Evolutionary conservation across 176 grass and related monocot species (phyloP), one percentile per base, ranked within the genome.

Genomic region (Zea luxurians): DNA sequence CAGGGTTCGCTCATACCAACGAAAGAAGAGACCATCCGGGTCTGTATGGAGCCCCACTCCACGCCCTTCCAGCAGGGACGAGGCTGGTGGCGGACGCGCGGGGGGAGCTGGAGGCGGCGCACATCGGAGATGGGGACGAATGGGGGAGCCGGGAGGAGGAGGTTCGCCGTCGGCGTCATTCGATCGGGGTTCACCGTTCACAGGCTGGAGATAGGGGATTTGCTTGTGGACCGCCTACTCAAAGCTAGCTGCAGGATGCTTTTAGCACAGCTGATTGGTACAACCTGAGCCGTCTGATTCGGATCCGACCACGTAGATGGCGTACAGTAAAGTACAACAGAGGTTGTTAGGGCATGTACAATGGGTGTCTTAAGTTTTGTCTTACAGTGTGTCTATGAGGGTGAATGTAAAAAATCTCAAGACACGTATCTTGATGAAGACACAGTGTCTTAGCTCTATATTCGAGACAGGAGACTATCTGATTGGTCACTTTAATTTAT

Each of bases 161-260:
- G 41, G 73, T 41, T 34, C 73, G 73, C 38, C 73, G 5, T 76
- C 73, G 57, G 55, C 73, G 55, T 16, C 72, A 74, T 71, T 71
- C 10, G 68, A 13, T 36, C 35, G 37, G 11, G 66, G 54, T 60
- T 75, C 72, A 75, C 72, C 2, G 54, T 60, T 75, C 72, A 75
- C 72, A 4, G 73, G 38, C 61, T 61, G 3, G 40, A 13, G 73
- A 75, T 57, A 8, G 53, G 17, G 55, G 55, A 62, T 76, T 64
- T 71, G 45, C 21, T 36, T 4, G 37, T 50, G 8, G 7, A 15
- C 48, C 12, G 43, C 66, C 21, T 7, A 13, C 13, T 40, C 36
- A 8, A 9, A 7, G 18, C 2, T 5, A 67, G 16, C 6, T 3
- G 50, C 50, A n/a, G 67, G 6, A 0, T 15, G 20, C 18, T 15